Conservation (phyloP, 805 yeast genomes). For the Kluyveromyces wickerhamii region DNA sequence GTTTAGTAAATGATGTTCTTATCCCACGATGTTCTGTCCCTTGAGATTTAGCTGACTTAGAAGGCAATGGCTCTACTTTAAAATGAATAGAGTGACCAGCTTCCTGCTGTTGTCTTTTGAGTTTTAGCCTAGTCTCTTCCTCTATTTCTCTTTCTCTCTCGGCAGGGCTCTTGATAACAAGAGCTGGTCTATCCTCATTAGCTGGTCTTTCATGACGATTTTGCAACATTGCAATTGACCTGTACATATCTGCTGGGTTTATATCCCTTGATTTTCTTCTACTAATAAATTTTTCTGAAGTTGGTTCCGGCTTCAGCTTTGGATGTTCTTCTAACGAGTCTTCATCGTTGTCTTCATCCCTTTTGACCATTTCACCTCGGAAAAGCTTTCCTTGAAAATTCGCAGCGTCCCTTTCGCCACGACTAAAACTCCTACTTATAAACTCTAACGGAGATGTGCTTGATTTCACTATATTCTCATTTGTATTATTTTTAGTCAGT, state of each 20-base stretch:
- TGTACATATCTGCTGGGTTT: conserved; percentile 75
- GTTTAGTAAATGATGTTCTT: conserved; percentile 1
- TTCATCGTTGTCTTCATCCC: conserved; percentile 23
- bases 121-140: conserved; percentile 5
- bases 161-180: conserved; percentile 65
- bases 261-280: conserved; percentile 38
- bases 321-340: conserved; percentile 10
- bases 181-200: conserved; percentile 67
- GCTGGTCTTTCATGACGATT: conserved; percentile 35
- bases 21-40: conserved; percentile 20
- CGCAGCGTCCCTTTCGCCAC: conserved; percentile 6
- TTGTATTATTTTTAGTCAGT: conserved; percentile 14
- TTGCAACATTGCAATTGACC: conserved; percentile 77
- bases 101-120: conserved; percentile 4
- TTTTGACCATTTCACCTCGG: conserved; percentile 28
- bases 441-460: not conserved
- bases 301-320: no score
- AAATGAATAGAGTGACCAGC: conserved; percentile 27
- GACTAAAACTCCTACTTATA: not conserved
- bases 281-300: conserved; percentile 26
- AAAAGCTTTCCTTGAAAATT: conserved; percentile 30
- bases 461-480: conserved; percentile 1
- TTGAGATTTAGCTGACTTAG: not conserved
- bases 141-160: conserved; percentile 10
- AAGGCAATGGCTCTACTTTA: conserved; percentile 8